Percentiles rank a stretch among this genome's conserved stretches.
Evolutionary conservation across 164 flowering plant species (phyloP).

Genomic region (grape (Vitis vinifera)): DNA sequence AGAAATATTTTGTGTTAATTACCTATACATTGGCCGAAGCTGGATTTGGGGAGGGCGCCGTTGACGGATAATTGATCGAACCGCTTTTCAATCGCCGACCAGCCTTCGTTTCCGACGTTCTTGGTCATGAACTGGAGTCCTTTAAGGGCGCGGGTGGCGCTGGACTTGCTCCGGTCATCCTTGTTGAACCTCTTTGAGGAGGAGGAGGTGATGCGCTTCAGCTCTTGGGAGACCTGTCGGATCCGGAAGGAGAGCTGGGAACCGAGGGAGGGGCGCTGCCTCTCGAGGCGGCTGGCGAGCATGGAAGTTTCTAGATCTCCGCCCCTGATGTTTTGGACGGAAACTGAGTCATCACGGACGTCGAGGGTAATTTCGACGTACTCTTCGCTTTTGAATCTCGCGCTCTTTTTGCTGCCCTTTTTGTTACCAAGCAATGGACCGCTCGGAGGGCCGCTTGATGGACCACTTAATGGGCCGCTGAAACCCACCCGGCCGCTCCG

Average conservation of each 20-base stretch:
- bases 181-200: slow-evolving; percentile 17
- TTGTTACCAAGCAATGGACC: slow-evolving; percentile 27
- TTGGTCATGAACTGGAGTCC: slow-evolving; percentile 43
- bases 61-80: slow-evolving; percentile 31
- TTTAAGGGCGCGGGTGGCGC: slow-evolving; percentile 37
- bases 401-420: slow-evolving; percentile 21
- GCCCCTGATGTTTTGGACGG: slow-evolving; percentile 49
- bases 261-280: slow-evolving; percentile 22
- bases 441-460: slow-evolving; percentile 35
- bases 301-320: slow-evolving; percentile 49
- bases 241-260: slow-evolving; percentile 37
- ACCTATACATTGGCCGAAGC: slow-evolving; percentile 49
- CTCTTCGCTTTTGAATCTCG: slow-evolving; percentile 39
- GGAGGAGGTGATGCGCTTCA: slow-evolving; percentile 32
- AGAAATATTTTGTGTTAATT: not conserved
- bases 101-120: slow-evolving; percentile 29
- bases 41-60: slow-evolving; percentile 28
- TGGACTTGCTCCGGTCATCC: slow-evolving; percentile 36
- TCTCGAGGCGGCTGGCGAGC: slow-evolving; percentile 43
- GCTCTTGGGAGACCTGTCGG: slow-evolving; percentile 54
- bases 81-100: slow-evolving; percentile 32
- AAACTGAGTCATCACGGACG: slow-evolving; percentile 57
- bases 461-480: slow-evolving; percentile 42
- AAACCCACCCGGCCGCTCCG: slow-evolving; percentile 15
- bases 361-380: slow-evolving; percentile 72